Conservation (phyloP, 345 rosid species). For the Eucalyptus regnans region DNA sequence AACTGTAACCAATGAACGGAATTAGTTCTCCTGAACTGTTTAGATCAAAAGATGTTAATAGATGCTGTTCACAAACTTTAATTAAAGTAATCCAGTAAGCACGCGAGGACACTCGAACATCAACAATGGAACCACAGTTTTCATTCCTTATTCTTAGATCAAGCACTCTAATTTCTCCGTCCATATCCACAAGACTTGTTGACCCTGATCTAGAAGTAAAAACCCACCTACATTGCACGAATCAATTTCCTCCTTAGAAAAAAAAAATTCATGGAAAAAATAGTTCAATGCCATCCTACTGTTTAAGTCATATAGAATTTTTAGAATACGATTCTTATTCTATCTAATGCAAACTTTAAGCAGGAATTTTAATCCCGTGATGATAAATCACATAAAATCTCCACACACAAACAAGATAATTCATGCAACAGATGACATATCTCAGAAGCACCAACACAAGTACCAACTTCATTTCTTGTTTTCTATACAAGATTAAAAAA, state of each 20-base stretch:
- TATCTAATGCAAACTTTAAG: neutral
- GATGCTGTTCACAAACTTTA: neutral
- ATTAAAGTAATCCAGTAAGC: neutral
- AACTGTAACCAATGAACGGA: slow-evolving; percentile 42
- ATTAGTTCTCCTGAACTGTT: slow-evolving; percentile 13
- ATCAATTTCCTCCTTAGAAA: neutral
- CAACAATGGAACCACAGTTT: neutral
- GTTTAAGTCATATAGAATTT: neutral
- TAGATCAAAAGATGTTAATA: neutral
- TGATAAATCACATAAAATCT: neutral
- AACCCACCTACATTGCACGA: neutral
- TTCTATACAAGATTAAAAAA: neutral
- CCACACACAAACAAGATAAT: neutral
- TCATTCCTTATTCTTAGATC: neutral
- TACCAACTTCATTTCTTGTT: neutral
- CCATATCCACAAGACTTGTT: neutral
- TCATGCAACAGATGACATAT: neutral
- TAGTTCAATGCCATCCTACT: neutral
- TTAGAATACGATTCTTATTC: neutral
- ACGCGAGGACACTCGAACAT: neutral
- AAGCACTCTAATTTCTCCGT: neutral
- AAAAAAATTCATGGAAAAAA: neutral
- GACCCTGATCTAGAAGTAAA: neutral
- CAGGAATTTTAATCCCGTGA: neutral
- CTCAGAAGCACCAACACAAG: neutral